These are phyloP conservation scores for Stereum hirsutum DNA, from an alignment of 1,284 basidiomycete genomes.

Conservation along the genomic window DNA sequence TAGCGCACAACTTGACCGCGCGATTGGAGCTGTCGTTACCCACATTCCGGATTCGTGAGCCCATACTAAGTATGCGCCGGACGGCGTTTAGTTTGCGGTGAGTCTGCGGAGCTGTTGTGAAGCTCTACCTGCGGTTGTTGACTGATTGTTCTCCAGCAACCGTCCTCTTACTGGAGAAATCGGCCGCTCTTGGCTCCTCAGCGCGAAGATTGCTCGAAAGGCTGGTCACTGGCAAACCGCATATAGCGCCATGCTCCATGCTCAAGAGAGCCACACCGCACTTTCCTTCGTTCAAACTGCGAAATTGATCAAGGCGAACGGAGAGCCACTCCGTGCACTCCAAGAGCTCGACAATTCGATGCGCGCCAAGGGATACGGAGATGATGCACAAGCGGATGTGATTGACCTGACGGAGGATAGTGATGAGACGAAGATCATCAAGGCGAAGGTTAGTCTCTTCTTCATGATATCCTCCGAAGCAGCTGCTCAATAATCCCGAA, in stretches of 20 bases:
- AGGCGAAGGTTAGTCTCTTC: constrained; percentile 55
- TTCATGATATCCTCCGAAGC: neutral
- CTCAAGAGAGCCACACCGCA: constrained; percentile 64
- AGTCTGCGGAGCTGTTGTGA: constrained; percentile 18
- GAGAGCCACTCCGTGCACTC: constrained; percentile 81
- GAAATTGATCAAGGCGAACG: constrained; percentile 76
- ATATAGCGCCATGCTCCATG: constrained; percentile 93
- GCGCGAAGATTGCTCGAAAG: constrained; percentile 92
- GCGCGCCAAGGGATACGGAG: constrained; percentile 31
- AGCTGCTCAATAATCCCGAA: constrained; percentile 22
- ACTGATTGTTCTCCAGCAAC: constrained; percentile 5
- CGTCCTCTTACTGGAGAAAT: constrained; percentile 45
- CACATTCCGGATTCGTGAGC: constrained; percentile 88
- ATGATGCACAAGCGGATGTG: constrained; percentile 27
- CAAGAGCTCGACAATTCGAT: constrained; percentile 85
- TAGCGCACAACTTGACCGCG: constrained; percentile 42
- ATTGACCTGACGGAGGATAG: constrained; percentile 52
- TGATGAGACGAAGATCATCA: constrained; percentile 39
- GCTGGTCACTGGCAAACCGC: constrained; percentile 95
- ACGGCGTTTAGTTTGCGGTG: constrained; percentile 78
- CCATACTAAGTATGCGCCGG: constrained; percentile 83
- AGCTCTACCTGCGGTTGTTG: constrained; percentile 5
- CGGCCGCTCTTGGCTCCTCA: constrained; percentile 84
- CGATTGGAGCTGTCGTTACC: constrained; percentile 79
- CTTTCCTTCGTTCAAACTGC: constrained; percentile 91